Evolutionary conservation across 2,329 filamentous ascomycete species (phyloP).

Genomic region (Paramyrothecium sp.): DNA sequence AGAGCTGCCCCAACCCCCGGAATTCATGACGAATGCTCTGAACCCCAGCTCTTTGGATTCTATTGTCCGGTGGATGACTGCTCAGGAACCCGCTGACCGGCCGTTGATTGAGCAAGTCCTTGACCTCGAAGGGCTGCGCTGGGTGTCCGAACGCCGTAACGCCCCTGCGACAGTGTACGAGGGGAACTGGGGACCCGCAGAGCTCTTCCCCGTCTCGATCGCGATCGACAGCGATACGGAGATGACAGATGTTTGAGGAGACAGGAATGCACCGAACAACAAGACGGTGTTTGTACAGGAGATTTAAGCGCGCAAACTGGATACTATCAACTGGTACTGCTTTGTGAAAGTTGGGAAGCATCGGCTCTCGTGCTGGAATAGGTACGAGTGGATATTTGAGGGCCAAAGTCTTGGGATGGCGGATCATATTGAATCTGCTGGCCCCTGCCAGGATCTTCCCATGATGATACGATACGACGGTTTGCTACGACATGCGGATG

Average conservation of each 20-base stretch:
- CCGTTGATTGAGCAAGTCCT: conserved; percentile 76
- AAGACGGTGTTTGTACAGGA: neutral
- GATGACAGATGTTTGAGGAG: conserved; percentile 57
- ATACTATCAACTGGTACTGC: conserved; percentile 8
- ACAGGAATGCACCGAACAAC: conserved; percentile 8
- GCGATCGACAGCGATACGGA: conserved; percentile 48
- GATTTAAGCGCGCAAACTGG: neutral
- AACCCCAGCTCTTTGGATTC: conserved; percentile 77
- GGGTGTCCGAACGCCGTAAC: conserved; percentile 74
- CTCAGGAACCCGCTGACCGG: conserved; percentile 68
- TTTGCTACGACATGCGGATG: conserved; percentile 23
- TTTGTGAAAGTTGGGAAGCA: conserved; percentile 14
- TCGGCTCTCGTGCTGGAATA: conserved; percentile 20
- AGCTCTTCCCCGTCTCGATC: conserved; percentile 39
- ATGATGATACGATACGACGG: conserved; percentile 23
- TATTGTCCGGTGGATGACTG: conserved; percentile 86
- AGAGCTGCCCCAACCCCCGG: conserved; percentile 64
- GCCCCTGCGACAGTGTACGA: conserved; percentile 95
- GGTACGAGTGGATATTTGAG: conserved; percentile 15
- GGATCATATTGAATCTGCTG: conserved; percentile 14
- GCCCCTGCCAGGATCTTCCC: conserved; percentile 13
- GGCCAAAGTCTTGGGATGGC: conserved; percentile 10
- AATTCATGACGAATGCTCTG: conserved; percentile 80
- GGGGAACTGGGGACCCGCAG: conserved; percentile 89
- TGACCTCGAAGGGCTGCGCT: conserved; percentile 69